Percentiles rank a stretch among this genome's conserved stretches.
Conservation (phyloP, 345 rosid genomes). For the Eucalyptus regnans region DNA sequence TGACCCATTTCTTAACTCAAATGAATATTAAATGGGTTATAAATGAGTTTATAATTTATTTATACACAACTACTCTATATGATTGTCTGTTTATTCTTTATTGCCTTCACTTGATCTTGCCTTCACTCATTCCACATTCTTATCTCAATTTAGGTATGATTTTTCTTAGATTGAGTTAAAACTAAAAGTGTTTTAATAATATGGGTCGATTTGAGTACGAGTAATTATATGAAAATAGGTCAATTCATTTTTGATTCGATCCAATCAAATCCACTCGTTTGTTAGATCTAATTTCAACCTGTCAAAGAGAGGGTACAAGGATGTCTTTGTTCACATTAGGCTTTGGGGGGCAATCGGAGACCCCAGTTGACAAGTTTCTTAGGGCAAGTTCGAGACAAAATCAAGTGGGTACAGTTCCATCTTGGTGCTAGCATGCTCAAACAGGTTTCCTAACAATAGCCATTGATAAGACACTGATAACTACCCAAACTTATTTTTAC, state of each 20-base stretch:
- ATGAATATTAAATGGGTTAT: background rate
- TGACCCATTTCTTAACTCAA: no score
- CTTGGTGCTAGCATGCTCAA: background rate
- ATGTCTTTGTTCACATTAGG: background rate
- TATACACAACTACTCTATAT: background rate
- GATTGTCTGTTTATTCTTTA: no score
- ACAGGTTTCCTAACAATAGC: background rate
- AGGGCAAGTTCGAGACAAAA: background rate
- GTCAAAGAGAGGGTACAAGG: background rate
- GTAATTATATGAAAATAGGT: no score
- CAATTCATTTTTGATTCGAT: rapidly evolving
- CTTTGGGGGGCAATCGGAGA: background rate
- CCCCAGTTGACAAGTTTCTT: background rate
- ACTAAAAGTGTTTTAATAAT: no score
- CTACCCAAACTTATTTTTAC: background rate
- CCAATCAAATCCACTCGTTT: rapidly evolving
- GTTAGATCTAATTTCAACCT: background rate
- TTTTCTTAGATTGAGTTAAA: no score
- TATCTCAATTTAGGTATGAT: background rate
- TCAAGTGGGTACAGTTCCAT: background rate
- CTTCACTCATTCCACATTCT: background rate
- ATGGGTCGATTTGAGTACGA: rapidly evolving
- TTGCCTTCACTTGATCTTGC: no score
- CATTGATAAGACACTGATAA: background rate
- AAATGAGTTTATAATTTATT: no score